phyloP scores from a whole-genome alignment of 2,329 filamentous ascomycete species.

The Pyrenophora teres region DNA sequence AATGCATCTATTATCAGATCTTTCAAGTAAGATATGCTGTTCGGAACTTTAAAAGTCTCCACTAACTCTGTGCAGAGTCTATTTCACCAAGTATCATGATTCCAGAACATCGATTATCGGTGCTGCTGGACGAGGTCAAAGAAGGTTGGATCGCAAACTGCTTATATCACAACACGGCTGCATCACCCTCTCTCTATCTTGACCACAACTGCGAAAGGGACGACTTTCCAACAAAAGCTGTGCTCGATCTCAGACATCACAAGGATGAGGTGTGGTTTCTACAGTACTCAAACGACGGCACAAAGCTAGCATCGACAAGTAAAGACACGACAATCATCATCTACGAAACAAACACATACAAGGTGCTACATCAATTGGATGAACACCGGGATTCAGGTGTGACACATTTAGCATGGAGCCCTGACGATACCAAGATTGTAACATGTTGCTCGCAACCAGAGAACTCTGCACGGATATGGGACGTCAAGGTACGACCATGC shows the following conservation, averaged over 20 bases:
- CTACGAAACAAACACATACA: constrained; percentile 76
- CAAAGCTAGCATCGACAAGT: constrained; percentile 80
- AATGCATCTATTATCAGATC: constrained; percentile 72
- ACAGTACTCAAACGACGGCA: constrained; percentile 86
- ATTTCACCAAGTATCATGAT: constrained; percentile 98
- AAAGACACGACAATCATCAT: constrained; percentile 76
- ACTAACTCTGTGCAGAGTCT: constrained; percentile 61
- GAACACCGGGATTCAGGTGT: constrained; percentile 73
- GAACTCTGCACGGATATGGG: constrained; percentile 75
- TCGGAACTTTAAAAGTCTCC: not conserved
- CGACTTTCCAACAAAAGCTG: constrained; percentile 75
- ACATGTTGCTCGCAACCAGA: constrained; percentile 74
- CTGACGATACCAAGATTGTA: constrained; percentile 83
- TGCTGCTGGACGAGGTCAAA: constrained; percentile 82
- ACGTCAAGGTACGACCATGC: constrained; percentile 48
- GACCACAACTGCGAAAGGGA: constrained; percentile 83
- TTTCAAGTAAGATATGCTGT: constrained; percentile 69
- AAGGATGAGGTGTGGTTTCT: constrained; percentile 89
- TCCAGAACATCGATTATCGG: constrained; percentile 83
- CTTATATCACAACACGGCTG: constrained; percentile 82
- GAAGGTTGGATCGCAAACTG: constrained; percentile 81
- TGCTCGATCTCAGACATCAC: constrained; percentile 73
- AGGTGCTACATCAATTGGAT: constrained; percentile 64
- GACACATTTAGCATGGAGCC: constrained; percentile 86
- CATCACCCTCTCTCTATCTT: constrained; percentile 81